phyloP scores from a whole-genome alignment of 164 flowering plant species.

The Vitis riparia region DNA sequence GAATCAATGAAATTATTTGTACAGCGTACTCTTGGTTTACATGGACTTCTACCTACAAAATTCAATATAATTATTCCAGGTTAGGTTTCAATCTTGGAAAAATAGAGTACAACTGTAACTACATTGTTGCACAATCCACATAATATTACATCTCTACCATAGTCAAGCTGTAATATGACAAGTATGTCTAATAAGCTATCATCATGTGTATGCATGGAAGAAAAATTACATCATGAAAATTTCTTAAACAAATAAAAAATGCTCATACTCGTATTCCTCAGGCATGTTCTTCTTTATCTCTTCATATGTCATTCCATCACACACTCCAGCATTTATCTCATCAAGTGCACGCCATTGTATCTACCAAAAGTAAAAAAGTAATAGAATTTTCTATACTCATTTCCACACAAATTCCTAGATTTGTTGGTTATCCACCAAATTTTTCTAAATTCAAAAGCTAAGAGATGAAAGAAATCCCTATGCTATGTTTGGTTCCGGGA shows the following conservation, averaged over 20 bases:
- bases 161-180: neutral
- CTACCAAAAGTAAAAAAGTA: constrained; percentile 29
- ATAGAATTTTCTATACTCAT: neutral
- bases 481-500: no score
- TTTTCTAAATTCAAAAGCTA: neutral
- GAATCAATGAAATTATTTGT: no score
- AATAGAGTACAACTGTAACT: neutral
- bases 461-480: constrained; percentile 1
- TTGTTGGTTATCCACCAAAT: neutral
- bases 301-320: constrained; percentile 99
- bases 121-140: neutral
- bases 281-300: constrained; percentile 99
- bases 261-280: constrained; percentile 89
- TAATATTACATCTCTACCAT: neutral
- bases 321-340: constrained; percentile 96
- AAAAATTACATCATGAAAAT: no score
- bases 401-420: neutral
- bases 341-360: constrained; percentile 99
- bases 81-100: neutral
- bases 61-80: neutral
- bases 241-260: no score
- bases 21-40: no score
- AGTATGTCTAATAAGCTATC: neutral
- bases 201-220: no score
- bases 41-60: no score